phyloP scores from a whole-genome alignment of 768 basidiomycete genomes.

The Boletales sp. region DNA sequence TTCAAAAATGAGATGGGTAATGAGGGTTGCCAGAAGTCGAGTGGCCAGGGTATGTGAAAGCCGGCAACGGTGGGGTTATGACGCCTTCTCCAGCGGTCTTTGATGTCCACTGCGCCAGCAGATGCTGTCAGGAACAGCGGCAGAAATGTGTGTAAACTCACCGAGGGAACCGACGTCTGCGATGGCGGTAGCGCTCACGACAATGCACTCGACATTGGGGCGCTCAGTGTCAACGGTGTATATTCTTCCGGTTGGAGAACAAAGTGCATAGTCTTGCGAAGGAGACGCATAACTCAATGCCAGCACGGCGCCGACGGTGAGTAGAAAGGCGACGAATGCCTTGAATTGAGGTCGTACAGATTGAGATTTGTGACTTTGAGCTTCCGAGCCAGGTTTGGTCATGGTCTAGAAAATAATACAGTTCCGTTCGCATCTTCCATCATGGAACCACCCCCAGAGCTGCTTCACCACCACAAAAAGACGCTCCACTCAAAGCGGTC shows the following conservation, averaged over 20 bases:
- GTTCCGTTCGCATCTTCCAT: not conserved
- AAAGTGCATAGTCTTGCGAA: constrained; percentile 49
- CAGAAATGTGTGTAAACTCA: constrained; percentile 15
- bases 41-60: constrained; percentile 24
- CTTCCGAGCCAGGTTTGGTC: not conserved
- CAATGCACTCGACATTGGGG: constrained; percentile 60
- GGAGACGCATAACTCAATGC: not conserved
- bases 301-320: constrained; percentile 9
- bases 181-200: constrained; percentile 48
- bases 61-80: not conserved
- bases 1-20: constrained; percentile 24
- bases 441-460: constrained; percentile 24
- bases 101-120: constrained; percentile 18
- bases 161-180: constrained; percentile 46
- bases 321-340: constrained; percentile 1
- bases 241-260: constrained; percentile 47
- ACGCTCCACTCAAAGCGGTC: constrained; percentile 51
- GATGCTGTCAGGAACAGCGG: not conserved
- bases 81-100: constrained; percentile 20
- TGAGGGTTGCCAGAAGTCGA: constrained; percentile 17
- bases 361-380: no score
- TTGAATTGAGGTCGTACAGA: not conserved
- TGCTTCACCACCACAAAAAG: constrained; percentile 32
- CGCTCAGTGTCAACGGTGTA: constrained; percentile 63
- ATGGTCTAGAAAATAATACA: not conserved